phyloP scores from a whole-genome alignment of 345 rosid genomes.

The Ceriops tagal region DNA sequence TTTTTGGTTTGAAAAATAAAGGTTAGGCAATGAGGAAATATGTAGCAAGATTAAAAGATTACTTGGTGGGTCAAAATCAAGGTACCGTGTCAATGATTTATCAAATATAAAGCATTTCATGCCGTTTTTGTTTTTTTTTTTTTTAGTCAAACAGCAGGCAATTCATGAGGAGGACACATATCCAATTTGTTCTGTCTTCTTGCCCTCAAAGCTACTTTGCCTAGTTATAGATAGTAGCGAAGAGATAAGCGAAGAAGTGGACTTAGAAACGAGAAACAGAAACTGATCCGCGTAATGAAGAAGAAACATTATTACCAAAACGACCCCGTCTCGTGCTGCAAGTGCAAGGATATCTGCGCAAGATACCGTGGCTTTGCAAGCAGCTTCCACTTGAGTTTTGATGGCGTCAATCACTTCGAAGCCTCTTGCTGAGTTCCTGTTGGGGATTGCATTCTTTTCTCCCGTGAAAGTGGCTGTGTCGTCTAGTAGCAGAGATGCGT shows the following conservation, averaged over 20 bases:
- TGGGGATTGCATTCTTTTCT: slow-evolving; percentile 36
- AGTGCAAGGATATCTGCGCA: slow-evolving; percentile 40
- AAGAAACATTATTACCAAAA: not conserved
- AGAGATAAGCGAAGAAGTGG: no score
- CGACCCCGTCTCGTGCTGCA: slow-evolving; percentile 33
- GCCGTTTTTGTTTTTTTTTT: no score
- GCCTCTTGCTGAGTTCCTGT: slow-evolving; percentile 31
- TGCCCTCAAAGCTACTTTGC: no score
- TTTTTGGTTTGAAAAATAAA: no score
- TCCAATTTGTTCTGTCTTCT: no score
- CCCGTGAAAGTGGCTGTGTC: slow-evolving; percentile 34
- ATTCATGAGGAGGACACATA: no score
- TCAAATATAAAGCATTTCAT: not conserved
- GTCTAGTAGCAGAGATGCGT: slow-evolving; percentile 37
- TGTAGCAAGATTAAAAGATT: no score
- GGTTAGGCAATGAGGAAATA: no score
- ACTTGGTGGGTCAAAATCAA: not conserved
- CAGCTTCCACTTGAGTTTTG: slow-evolving; percentile 33
- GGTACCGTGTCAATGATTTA: not conserved
- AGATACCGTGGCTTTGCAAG: slow-evolving; percentile 33
- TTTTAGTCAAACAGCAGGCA: no score
- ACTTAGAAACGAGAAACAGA: no score
- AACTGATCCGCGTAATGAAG: not conserved
- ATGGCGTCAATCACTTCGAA: slow-evolving; percentile 35
- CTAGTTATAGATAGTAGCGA: no score